Percentiles rank a stretch among this genome's conserved stretches.
These are phyloP conservation scores for Phaeosphaeriaceae sp. DNA, from an alignment of 2,329 filamentous ascomycete species.

Conservation along the genomic window DNA sequence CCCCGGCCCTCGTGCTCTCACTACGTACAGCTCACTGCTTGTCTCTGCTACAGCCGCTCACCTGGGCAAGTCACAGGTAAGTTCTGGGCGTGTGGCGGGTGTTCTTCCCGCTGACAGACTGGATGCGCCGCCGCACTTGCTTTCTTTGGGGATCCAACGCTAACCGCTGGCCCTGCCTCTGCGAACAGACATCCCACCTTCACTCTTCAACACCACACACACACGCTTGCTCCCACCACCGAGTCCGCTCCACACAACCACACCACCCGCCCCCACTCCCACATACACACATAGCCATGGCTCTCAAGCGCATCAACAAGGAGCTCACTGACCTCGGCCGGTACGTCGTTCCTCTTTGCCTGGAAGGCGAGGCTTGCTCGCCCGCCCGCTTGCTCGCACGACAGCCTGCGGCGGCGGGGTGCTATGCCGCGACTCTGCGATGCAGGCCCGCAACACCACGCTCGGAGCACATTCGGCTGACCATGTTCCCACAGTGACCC, in stretches of 20 bases:
- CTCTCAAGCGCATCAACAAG: conserved; percentile 94
- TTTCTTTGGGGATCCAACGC: conserved; percentile 41
- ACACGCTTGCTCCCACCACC: conserved; percentile 31
- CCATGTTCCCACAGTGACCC: conserved; percentile 73
- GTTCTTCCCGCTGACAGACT: conserved; percentile 31
- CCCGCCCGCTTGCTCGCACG: conserved; percentile 50
- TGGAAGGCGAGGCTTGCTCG: conserved; percentile 26
- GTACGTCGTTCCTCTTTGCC: conserved; percentile 56
- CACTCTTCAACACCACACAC: conserved; percentile 40
- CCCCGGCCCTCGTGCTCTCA: conserved; percentile 13
- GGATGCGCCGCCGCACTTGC: conserved; percentile 45
- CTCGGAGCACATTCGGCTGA: conserved; percentile 38
- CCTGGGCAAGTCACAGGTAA: conserved; percentile 22
- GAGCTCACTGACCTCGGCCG: conserved; percentile 89
- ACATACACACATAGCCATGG: conserved; percentile 63
- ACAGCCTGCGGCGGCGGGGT: conserved; percentile 44
- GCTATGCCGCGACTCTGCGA: conserved; percentile 22
- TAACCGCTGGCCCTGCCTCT: conserved; percentile 32
- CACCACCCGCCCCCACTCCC: conserved; percentile 24
- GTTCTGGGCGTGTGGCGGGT: conserved; percentile 25
- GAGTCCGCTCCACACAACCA: conserved; percentile 16
- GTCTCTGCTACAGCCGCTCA: conserved; percentile 2
- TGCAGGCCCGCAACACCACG: conserved; percentile 13
- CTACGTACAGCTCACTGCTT: conserved; percentile 9
- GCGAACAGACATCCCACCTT: conserved; percentile 43